These are phyloP conservation scores for Henckelia pumila DNA, from an alignment of 257 asterid genomes.

Conservation along the genomic window DNA sequence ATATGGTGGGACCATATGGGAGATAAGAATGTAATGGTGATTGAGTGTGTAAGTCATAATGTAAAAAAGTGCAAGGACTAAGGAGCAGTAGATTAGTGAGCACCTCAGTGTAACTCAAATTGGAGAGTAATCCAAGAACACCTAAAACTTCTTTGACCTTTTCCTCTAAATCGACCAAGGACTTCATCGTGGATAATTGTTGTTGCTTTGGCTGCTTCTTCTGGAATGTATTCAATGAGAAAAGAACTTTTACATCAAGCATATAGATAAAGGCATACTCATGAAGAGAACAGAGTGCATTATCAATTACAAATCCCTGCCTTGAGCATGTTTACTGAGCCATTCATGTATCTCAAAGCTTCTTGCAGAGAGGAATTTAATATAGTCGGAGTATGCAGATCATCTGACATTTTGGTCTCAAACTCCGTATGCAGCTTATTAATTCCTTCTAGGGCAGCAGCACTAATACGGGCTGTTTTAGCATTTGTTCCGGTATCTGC, in stretches of 20 bases:
- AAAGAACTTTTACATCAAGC: background rate
- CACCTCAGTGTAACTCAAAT: constrained; percentile 41
- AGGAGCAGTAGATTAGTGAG: background rate
- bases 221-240: constrained; percentile 21
- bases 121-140: constrained; percentile 42
- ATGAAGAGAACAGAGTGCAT: background rate
- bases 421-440: constrained; percentile 55
- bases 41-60: background rate
- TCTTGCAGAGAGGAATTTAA: constrained; percentile 64
- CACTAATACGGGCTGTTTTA: constrained; percentile 36
- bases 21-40: constrained; percentile 6
- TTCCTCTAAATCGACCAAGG: constrained; percentile 34
- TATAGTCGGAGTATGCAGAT: constrained; percentile 73
- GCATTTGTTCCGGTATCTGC: constrained; percentile 38
- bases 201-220: constrained; percentile 38
- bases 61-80: too few species aligned
- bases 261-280: background rate
- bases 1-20: background rate
- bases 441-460: constrained; percentile 53
- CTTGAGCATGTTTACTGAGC: constrained; percentile 49
- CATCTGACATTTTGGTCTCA: constrained; percentile 68
- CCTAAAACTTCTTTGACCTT: constrained; percentile 38
- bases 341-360: constrained; percentile 57
- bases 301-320: constrained; percentile 31
- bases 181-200: constrained; percentile 25